These are phyloP conservation scores for Gigaspora rosea DNA, from an alignment of 192 early-diverging fungal species.

Conservation along the genomic window DNA sequence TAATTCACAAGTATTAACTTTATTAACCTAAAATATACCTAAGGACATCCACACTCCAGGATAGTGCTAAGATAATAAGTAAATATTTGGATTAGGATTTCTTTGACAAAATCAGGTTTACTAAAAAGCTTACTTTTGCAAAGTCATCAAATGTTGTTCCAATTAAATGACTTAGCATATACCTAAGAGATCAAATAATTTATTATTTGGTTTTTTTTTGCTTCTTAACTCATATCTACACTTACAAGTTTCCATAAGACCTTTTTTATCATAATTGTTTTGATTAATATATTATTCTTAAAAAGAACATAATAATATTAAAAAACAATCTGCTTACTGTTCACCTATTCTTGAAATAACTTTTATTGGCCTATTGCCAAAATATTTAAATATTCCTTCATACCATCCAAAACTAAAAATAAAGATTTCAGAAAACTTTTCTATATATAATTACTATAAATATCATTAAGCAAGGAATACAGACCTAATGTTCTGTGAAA, in stretches of 20 bases:
- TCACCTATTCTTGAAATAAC: slow-evolving; percentile 34
- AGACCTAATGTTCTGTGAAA: background rate
- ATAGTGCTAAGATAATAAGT: background rate
- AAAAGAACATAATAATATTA: no score
- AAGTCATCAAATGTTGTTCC: slow-evolving; percentile 26
- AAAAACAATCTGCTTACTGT: background rate
- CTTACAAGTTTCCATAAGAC: slow-evolving; percentile 21
- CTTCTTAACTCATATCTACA: no score
- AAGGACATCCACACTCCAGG: slow-evolving; percentile 32
- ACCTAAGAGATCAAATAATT: background rate
- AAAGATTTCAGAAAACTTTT: no score
- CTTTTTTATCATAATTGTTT: no score
- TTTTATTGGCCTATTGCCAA: slow-evolving; percentile 12
- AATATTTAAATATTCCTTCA: slow-evolving; percentile 27
- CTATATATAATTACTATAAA: no score
- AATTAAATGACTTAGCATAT: slow-evolving; percentile 29
- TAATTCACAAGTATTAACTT: background rate
- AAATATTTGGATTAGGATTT: background rate
- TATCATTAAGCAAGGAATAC: no score
- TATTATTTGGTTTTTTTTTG: no score
- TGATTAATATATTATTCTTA: no score
- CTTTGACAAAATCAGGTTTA: background rate
- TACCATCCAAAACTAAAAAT: slow-evolving; percentile 13
- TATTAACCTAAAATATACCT: background rate
- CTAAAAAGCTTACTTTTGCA: slow-evolving; percentile 17